These are phyloP conservation scores for Suillus spraguei DNA, from an alignment of 768 basidiomycete species.

Conservation along the genomic window DNA sequence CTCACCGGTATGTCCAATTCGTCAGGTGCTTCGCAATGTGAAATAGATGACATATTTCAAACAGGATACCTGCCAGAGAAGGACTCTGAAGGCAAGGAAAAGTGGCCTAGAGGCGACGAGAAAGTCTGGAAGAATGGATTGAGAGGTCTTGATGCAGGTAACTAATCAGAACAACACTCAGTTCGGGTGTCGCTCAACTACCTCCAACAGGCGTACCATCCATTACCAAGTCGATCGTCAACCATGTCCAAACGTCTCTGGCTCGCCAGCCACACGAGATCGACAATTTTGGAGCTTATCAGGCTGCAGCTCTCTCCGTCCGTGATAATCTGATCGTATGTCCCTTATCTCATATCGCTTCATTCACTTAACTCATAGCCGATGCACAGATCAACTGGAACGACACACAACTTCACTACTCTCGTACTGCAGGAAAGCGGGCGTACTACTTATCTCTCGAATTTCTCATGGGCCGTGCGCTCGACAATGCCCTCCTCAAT, in stretches of 20 bases:
- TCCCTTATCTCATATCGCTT: slow-evolving; percentile 8
- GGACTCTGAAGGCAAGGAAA: slow-evolving; percentile 76
- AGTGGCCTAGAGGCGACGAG: slow-evolving; percentile 85
- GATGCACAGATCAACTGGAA: slow-evolving; percentile 76
- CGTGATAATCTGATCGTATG: slow-evolving; percentile 85
- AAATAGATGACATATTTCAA: slow-evolving; percentile 11
- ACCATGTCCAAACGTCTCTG: slow-evolving; percentile 86
- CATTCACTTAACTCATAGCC: slow-evolving; percentile 6
- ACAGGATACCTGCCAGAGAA: slow-evolving; percentile 79
- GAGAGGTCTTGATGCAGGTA: slow-evolving; percentile 60
- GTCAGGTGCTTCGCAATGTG: not conserved
- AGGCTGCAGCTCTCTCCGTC: slow-evolving; percentile 86
- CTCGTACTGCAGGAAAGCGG: slow-evolving; percentile 83
- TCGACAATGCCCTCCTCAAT: slow-evolving; percentile 85
- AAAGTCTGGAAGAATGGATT: slow-evolving; percentile 67
- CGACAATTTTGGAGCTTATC: slow-evolving; percentile 86
- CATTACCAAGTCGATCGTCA: slow-evolving; percentile 76
- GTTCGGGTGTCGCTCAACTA: not conserved
- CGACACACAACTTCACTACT: slow-evolving; percentile 73
- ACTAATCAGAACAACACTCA: slow-evolving; percentile 10
- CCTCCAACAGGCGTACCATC: slow-evolving; percentile 50
- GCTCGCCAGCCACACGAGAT: slow-evolving; percentile 92
- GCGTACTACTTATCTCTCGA: slow-evolving; percentile 97
- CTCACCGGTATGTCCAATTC: slow-evolving; percentile 51
- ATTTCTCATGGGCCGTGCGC: slow-evolving; percentile 83